Percentiles rank a stretch among this genome's conserved stretches.
These are phyloP conservation scores for Omphalotus guepiniiformis DNA, from an alignment of 768 basidiomycete species.

Conservation along the genomic window DNA sequence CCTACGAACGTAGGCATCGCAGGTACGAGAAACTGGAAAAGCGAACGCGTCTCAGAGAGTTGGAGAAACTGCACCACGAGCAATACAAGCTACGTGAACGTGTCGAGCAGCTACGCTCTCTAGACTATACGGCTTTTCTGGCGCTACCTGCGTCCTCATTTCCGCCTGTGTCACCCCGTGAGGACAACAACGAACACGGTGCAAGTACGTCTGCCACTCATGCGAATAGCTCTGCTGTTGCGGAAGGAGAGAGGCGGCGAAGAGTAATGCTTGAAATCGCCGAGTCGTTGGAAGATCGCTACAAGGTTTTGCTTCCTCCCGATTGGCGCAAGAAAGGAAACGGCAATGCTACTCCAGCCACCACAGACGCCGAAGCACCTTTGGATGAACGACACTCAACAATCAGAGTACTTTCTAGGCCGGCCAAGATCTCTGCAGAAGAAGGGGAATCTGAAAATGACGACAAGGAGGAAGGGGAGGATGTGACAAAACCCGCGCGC, in stretches of 20 bases:
- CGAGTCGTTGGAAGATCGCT: conserved; percentile 62
- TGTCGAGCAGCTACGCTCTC: conserved; percentile 73
- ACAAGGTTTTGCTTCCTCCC: conserved; percentile 68
- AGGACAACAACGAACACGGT: conserved; percentile 23
- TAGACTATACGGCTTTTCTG: conserved; percentile 72
- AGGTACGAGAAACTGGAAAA: conserved; percentile 88
- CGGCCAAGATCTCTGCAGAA: neutral
- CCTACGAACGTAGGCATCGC: conserved; percentile 78
- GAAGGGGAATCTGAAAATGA: conserved; percentile 5
- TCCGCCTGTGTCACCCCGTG: conserved; percentile 28
- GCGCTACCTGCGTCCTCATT: conserved; percentile 56
- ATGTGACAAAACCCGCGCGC: neutral
- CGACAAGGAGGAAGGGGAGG: neutral
- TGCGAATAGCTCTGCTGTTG: conserved; percentile 33
- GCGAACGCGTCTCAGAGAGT: conserved; percentile 79
- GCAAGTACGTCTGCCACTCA: conserved; percentile 29
- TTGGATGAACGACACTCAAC: neutral
- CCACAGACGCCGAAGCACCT: neutral
- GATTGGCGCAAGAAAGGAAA: conserved; percentile 41
- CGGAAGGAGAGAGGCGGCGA: conserved; percentile 72
- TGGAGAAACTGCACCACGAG: conserved; percentile 88
- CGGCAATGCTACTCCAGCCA: neutral
- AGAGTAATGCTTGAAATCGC: conserved; percentile 74
- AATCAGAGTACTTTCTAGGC: neutral
- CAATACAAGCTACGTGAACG: conserved; percentile 90